Conservation (phyloP, 75 land plant species). For the Gnetum montanum region DNA sequence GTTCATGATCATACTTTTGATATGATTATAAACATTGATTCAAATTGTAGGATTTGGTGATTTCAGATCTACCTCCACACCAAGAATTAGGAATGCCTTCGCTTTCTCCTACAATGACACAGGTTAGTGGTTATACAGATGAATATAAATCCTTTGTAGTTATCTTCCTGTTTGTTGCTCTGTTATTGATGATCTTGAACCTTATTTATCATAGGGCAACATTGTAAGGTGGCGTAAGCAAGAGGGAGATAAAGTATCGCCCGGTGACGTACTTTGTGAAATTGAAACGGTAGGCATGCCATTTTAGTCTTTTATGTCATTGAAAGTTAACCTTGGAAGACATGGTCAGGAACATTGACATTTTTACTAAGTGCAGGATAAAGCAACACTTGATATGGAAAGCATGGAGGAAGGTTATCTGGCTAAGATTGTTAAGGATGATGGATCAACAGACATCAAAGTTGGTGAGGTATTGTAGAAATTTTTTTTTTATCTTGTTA, state of each 20-base stretch:
- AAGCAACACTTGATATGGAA: conserved; percentile 98
- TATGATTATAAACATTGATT: no score
- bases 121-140: conserved; percentile 36
- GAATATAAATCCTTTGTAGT: no score
- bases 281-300: conserved; percentile 79
- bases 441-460: conserved; percentile 86
- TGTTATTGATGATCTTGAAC: background rate
- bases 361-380: no score
- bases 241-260: conserved; percentile 85
- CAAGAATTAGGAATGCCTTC: conserved; percentile 97
- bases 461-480: conserved; percentile 96
- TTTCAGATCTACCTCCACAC: conserved; percentile 54
- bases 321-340: no score
- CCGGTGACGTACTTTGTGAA: conserved; percentile 98
- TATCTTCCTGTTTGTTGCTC: no score
- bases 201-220: conserved; percentile 54
- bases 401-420: conserved; percentile 98
- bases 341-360: no score
- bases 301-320: background rate
- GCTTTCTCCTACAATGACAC: conserved; percentile 96
- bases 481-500: no score
- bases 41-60: no score
- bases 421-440: conserved; percentile 80
- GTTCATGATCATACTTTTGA: no score
- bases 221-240: conserved; percentile 89